Base-by-base conservation (phyloP, 148 eudicot genomes). In the Cornus florida region DNA sequence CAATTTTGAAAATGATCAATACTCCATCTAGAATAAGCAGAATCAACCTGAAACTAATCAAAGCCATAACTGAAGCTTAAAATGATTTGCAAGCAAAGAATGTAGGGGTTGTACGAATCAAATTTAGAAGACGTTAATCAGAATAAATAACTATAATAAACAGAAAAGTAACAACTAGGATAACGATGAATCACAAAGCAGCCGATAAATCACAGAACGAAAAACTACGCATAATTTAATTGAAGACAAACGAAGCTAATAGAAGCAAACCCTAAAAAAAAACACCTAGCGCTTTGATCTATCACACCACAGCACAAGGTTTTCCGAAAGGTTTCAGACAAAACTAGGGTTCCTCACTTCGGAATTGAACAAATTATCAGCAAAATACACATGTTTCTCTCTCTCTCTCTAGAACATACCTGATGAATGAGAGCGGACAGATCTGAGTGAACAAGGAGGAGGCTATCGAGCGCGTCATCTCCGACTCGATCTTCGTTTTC, bases 361-460 rank as follows among this genome's bases (percentile, higher is more conserved):
- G 6, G 10, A 13, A 23, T 46, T 10, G 35, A 24, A 50, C 11
- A 68, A 31, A 7, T 68, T 35, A 13, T 70, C 33, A 16, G 23
- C 24, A 5, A 69, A 70, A 62, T 60, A 31, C 19, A 67, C 20
- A 6, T 10, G 19, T 13, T 33, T 43, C 9, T 77, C 67, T 56
- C 17, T 10, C 60, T 57, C 20, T 35, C 43, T 32, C 7, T 57
- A 4, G 0, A 53, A 64, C 13, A 66, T 78, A 92, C 97, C 91
- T 93, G 94, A 68, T 79, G 87, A 72, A 89, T 53, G 67, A 88
- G 82, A 41, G 86, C 76, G 23, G 94, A 88, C 23, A 92, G 73
- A 46, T 89, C 85, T 48, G 97, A 89, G 72, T 89, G 97, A 68
- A 88, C 84, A 39, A 91, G 86, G 59, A 89, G 93, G 71, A 93